phyloP scores from a whole-genome alignment of 2,329 filamentous ascomycete genomes.

The Shiraia sp. region DNA sequence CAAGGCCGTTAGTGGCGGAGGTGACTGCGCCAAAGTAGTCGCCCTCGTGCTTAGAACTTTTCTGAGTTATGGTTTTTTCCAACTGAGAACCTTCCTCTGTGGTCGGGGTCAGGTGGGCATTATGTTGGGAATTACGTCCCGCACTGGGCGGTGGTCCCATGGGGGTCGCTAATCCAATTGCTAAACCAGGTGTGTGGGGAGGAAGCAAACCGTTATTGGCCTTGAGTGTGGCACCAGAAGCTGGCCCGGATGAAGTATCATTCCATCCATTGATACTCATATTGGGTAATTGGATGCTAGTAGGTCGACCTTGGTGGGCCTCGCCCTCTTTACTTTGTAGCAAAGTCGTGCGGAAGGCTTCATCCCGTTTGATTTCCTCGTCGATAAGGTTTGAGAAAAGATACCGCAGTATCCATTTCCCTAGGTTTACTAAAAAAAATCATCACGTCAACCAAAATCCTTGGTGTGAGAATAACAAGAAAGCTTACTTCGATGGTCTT shows the following conservation, averaged over 20 bases:
- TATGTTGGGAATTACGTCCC: constrained; percentile 40
- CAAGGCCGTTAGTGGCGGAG: constrained; percentile 23
- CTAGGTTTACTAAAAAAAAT: constrained; percentile 77
- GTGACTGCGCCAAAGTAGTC: constrained; percentile 69
- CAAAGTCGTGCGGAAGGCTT: constrained; percentile 69
- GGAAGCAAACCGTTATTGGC: constrained; percentile 64
- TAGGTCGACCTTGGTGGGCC: constrained; percentile 62
- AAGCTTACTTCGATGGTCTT: constrained; percentile 85
- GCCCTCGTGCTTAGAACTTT: constrained; percentile 60
- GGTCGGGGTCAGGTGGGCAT: constrained; percentile 44
- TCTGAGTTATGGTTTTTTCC: constrained; percentile 61
- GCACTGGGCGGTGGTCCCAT: constrained; percentile 43
- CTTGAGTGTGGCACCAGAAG: constrained; percentile 56
- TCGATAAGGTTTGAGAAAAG: constrained; percentile 88
- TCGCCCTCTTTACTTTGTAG: constrained; percentile 65
- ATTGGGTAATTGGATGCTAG: constrained; percentile 62
- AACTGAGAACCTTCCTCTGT: constrained; percentile 50
- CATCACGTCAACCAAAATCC: constrained; percentile 4
- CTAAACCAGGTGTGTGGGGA: constrained; percentile 71
- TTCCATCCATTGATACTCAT: constrained; percentile 52
- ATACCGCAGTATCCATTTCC: constrained; percentile 94
- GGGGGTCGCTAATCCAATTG: constrained; percentile 78
- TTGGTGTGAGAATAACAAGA: background rate
- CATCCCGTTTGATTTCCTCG: constrained; percentile 84
- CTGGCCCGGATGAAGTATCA: constrained; percentile 42